Conservation (phyloP, 1,139 yeast species). For the Suhomyces bolitotheri region DNA sequence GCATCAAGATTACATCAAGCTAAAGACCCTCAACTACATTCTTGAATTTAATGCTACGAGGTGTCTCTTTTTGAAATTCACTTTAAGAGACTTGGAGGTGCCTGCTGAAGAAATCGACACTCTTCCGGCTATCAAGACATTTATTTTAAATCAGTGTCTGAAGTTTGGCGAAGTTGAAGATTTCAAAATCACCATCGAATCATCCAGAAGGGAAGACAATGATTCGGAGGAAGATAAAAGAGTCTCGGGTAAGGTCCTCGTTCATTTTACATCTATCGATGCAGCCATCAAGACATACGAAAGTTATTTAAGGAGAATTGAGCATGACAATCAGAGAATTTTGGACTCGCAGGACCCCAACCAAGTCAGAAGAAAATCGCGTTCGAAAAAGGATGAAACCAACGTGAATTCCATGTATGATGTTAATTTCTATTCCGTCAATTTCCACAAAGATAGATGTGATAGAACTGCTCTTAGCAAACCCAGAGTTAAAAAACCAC, state of each 20-base stretch:
- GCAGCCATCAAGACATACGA: conserved; percentile 43
- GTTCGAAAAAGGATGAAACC: conserved; percentile 8
- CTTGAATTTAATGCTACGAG: conserved; percentile 45
- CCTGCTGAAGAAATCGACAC: conserved; percentile 6
- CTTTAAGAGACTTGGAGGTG: conserved; percentile 8
- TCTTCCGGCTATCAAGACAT: conserved; percentile 14
- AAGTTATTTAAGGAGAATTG: conserved; percentile 28
- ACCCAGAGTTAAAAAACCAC: conserved; percentile 2
- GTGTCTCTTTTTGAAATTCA: conserved; percentile 25
- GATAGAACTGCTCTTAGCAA: conserved; percentile 25
- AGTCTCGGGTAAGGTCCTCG: conserved; percentile 18
- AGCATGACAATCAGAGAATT: conserved; percentile 24
- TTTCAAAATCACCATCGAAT: conserved; percentile 17
- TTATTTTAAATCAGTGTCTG: conserved; percentile 25
- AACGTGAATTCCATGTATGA: conserved; percentile 14
- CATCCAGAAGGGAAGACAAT: not conserved
- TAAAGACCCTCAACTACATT: conserved; percentile 46
- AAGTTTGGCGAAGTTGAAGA: conserved; percentile 42
- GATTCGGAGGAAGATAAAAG: conserved; percentile 9
- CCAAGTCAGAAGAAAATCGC: conserved; percentile 4
- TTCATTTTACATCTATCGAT: conserved; percentile 45
- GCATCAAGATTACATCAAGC: conserved; percentile 40
- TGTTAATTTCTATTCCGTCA: conserved; percentile 20
- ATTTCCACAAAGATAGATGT: conserved; percentile 41
- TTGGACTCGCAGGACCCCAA: conserved; percentile 18